A percentile compares a stretch with the other conserved stretches of the same genome.
Evolutionary conservation across 495 filamentous ascomycete species (phyloP).

Genomic region (Hypoxylon fragiforme): DNA sequence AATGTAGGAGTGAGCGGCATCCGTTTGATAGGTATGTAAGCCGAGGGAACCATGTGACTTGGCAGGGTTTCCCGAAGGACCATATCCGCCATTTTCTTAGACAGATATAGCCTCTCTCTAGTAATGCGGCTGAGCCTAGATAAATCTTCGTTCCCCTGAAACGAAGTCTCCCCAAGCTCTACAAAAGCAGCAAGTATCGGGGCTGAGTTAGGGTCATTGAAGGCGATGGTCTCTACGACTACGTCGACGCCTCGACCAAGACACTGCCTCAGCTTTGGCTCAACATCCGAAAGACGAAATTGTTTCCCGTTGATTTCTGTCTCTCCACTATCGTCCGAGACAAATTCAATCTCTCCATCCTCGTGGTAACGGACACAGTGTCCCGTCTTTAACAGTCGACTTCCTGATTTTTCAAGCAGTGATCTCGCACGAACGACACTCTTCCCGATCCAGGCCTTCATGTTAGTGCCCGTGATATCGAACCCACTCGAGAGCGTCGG

Average conservation of each 20-base stretch:
- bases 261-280: conserved; percentile 48
- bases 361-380: conserved; percentile 50
- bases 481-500: conserved; percentile 45
- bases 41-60: conserved; percentile 42
- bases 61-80: conserved; percentile 42
- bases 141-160: conserved; percentile 41
- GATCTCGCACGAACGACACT: conserved; percentile 19
- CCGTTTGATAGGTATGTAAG: conserved; percentile 48
- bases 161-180: conserved; percentile 46
- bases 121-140: conserved; percentile 35
- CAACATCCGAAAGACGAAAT: conserved; percentile 45
- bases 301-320: conserved; percentile 36
- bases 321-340: conserved; percentile 40
- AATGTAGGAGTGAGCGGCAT: conserved; percentile 49
- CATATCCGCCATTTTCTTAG: conserved; percentile 43
- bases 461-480: conserved; percentile 21
- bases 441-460: conserved; percentile 25
- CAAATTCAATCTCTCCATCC: conserved; percentile 49
- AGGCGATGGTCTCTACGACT: conserved; percentile 48
- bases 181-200: conserved; percentile 48
- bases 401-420: conserved; percentile 32
- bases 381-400: conserved; percentile 45
- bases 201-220: conserved; percentile 41
- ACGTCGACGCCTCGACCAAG: conserved; percentile 51
- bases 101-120: conserved; percentile 43